Percentiles rank a stretch among this genome's conserved stretches.
Conservation (phyloP, 768 basidiomycete genomes). For the Pisolithus tinctorius region DNA sequence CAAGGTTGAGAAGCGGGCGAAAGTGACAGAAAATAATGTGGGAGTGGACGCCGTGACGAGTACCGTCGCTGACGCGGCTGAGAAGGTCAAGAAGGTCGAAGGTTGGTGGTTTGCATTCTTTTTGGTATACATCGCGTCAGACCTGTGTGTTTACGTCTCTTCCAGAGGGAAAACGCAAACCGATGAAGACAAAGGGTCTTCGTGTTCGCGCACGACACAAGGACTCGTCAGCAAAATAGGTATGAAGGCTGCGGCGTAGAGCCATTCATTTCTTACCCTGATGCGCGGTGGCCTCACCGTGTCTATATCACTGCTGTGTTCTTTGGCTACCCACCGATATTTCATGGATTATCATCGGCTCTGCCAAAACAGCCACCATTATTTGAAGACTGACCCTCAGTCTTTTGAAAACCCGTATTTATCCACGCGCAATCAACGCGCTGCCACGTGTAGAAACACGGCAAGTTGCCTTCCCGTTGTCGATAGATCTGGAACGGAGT, state of each 20-base stretch:
- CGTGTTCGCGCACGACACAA: conserved; percentile 53
- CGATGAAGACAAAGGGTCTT: conserved; percentile 70
- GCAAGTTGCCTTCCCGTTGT: too few relatives aligned
- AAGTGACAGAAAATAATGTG: conserved; percentile 31
- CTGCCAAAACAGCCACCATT: too few relatives aligned
- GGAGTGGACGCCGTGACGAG: conserved; percentile 16
- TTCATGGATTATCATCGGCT: too few relatives aligned
- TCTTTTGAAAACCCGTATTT: too few relatives aligned
- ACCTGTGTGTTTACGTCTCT: conserved; percentile 7
- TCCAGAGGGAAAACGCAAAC: conserved; percentile 65
- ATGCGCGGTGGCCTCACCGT: neutral
- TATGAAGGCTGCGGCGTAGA: neutral
- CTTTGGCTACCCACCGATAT: too few relatives aligned
- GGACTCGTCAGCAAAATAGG: conserved; percentile 15
- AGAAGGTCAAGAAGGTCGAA: conserved; percentile 58
- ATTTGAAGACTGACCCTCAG: too few relatives aligned
- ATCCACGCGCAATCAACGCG: too few relatives aligned
- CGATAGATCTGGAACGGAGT: too few relatives aligned
- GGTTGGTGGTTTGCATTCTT: conserved; percentile 42
- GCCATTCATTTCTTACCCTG: neutral
- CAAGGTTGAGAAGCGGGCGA: conserved; percentile 79
- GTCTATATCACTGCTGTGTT: neutral
- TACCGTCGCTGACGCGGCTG: conserved; percentile 15
- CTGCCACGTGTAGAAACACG: too few relatives aligned
- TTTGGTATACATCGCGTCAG: neutral